These are phyloP conservation scores for Polyporus tsugae DNA, from an alignment of 1,284 basidiomycete genomes.

Conservation along the genomic window DNA sequence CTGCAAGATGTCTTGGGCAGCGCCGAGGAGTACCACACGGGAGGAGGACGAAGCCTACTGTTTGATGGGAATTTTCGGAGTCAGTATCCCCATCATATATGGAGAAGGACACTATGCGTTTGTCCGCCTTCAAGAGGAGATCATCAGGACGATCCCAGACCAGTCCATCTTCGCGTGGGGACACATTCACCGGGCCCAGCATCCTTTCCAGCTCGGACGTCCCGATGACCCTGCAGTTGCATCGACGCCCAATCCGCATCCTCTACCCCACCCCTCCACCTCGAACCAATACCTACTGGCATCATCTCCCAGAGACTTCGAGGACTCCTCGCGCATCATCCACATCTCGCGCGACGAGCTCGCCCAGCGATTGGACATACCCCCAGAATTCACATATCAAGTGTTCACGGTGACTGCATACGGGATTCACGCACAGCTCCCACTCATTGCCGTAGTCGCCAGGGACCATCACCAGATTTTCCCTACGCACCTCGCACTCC, in stretches of 20 bases:
- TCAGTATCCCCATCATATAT: constrained; percentile 14
- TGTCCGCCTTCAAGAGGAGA: constrained; percentile 15
- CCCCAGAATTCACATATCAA: background rate
- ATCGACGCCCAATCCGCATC: background rate
- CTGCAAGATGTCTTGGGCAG: constrained; percentile 15
- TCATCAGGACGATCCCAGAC: constrained; percentile 15
- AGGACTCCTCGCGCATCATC: constrained; percentile 6
- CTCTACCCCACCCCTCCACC: background rate
- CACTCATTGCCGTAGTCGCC: constrained; percentile 13
- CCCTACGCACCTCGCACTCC: constrained; percentile 20
- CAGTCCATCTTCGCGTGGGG: constrained; percentile 19
- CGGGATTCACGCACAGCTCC: constrained; percentile 21
- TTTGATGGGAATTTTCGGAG: constrained; percentile 22
- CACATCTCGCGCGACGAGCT: constrained; percentile 13
- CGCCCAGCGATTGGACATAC: background rate
- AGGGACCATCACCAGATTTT: constrained; percentile 1
- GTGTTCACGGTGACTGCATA: constrained; percentile 23
- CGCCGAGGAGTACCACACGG: background rate
- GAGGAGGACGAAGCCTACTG: constrained; percentile 19
- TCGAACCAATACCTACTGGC: constrained; percentile 9
- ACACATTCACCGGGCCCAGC: background rate
- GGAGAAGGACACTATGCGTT: constrained; percentile 19
- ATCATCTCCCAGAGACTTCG: constrained; percentile 22
- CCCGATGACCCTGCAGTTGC: background rate
- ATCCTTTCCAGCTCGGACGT: background rate